phyloP scores from a whole-genome alignment of 495 filamentous ascomycete species.

The Hypoxylon lienhwacheense region DNA sequence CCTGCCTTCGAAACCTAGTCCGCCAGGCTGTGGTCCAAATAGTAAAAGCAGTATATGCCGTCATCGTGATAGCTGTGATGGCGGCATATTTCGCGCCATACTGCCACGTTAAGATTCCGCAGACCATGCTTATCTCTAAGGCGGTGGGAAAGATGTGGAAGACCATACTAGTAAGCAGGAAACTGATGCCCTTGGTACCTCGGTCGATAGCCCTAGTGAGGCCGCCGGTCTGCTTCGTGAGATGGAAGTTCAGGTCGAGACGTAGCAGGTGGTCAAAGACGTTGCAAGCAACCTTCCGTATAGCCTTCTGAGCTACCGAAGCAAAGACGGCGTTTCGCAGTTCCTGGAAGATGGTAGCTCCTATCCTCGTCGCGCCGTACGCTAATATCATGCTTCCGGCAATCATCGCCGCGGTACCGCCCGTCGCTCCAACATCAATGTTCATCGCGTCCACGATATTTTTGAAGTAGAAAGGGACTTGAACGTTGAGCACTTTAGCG shows the following conservation, averaged over 20 bases:
- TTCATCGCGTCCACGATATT: slow-evolving; percentile 97
- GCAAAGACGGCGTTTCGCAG: slow-evolving; percentile 94
- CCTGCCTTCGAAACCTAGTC: slow-evolving; percentile 91
- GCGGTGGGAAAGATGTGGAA: slow-evolving; percentile 96
- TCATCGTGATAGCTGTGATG: slow-evolving; percentile 89
- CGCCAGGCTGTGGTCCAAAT: slow-evolving; percentile 95
- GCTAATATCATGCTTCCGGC: slow-evolving; percentile 92
- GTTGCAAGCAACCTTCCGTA: slow-evolving; percentile 84
- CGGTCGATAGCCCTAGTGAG: slow-evolving; percentile 93
- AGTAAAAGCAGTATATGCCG: slow-evolving; percentile 90
- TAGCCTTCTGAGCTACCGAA: slow-evolving; percentile 94
- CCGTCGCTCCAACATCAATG: slow-evolving; percentile 79
- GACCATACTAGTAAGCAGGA: slow-evolving; percentile 94
- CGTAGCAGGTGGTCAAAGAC: slow-evolving; percentile 89
- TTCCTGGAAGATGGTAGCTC: slow-evolving; percentile 86
- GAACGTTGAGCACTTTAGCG: slow-evolving; percentile 93
- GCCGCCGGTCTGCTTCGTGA: slow-evolving; percentile 91
- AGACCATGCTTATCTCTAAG: slow-evolving; percentile 91
- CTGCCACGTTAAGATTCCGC: slow-evolving; percentile 90
- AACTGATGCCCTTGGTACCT: slow-evolving; percentile 97
- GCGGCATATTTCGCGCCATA: slow-evolving; percentile 89
- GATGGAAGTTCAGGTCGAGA: slow-evolving; percentile 90
- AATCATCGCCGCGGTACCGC: slow-evolving; percentile 83
- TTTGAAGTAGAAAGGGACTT: slow-evolving; percentile 99
- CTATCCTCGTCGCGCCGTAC: slow-evolving; percentile 84